phyloP scores from a whole-genome alignment of 805 yeast genomes.

The Ogataea pini region DNA sequence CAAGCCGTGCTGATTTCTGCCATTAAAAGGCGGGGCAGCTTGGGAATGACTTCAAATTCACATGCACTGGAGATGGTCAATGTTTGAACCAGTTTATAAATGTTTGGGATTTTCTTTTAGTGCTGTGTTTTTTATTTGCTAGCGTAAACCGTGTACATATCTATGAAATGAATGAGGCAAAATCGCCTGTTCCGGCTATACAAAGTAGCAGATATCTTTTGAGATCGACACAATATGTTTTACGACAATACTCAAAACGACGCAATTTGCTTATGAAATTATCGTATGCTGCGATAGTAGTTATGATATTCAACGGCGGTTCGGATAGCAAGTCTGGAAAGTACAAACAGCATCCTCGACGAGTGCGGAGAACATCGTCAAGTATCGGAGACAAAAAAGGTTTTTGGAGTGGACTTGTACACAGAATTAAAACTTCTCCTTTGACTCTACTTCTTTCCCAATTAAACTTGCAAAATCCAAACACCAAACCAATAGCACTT shows the following conservation, averaged over 20 bases:
- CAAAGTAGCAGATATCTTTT: conserved; percentile 14
- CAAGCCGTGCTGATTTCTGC: background rate
- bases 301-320: conserved; percentile 31
- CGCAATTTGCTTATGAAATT: conserved; percentile 25
- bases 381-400: conserved; percentile 1
- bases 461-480: conserved; percentile 15
- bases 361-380: conserved; percentile 2
- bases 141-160: background rate
- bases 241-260: conserved; percentile 24
- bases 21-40: background rate
- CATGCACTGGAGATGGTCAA: background rate
- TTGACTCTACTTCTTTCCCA: conserved; percentile 20
- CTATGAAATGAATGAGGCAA: background rate
- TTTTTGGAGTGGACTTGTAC: conserved; percentile 1
- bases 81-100: too few species aligned
- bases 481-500: conserved; percentile 14
- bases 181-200: background rate
- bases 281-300: conserved; percentile 27
- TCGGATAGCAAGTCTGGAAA: conserved; percentile 13
- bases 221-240: conserved; percentile 14
- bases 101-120: background rate
- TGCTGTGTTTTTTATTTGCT: background rate
- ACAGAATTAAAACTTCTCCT: conserved; percentile 19
- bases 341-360: background rate
- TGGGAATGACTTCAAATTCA: background rate